Base-by-base conservation (phyloP, 2,329 filamentous ascomycete species). In the Diaporthe ampelina region DNA sequence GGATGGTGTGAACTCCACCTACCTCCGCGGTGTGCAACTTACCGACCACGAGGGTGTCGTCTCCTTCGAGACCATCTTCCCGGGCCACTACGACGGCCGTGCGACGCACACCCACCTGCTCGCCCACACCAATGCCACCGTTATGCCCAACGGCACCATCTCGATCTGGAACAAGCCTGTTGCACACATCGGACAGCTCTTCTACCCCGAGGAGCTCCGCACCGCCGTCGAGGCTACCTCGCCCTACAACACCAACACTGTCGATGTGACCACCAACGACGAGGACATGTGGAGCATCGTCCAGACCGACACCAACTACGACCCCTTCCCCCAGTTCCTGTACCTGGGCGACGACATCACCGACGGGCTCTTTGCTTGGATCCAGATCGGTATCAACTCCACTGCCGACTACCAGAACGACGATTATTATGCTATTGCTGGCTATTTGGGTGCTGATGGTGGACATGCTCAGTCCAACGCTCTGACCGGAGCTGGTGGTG, bases 271-370 rank as follows among this genome's bases (percentile, higher is more conserved):
- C 6, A 80, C 78, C 74, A 81, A 81, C 77, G 79, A 81, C 74
- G 80, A 80, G 35, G 80, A 81, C 71, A 80, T 80, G 80, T 82
- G 80, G 80, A 78, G 77, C 48, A 75, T 82, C 56, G 58, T 81
- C 48, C 77, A 78, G 56, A 77, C 80, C 37, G 79, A 80, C 61
- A 74, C 74, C 54, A 77, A 68, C 65, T 82, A 76, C 74, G 86
- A 88, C 76, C 88, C 88, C 1, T 84, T 89, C 79, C 83, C 88
- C 29, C 84, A 90, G 79, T 89, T 86, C 76, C 81, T 88, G 56
- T 86, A 88, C 71, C 85, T 90, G 35, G 87, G 88, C 5, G 85
- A 89, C 40, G 80, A 82, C 26, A 79, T 88, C 26, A 77, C 81
- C 15, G 86, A 87, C 75, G 86, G 86, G 24, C 77, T 88, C 35